Conservation (phyloP, 176 grass and related monocot species). For the Thinopyrum elongatum region DNA sequence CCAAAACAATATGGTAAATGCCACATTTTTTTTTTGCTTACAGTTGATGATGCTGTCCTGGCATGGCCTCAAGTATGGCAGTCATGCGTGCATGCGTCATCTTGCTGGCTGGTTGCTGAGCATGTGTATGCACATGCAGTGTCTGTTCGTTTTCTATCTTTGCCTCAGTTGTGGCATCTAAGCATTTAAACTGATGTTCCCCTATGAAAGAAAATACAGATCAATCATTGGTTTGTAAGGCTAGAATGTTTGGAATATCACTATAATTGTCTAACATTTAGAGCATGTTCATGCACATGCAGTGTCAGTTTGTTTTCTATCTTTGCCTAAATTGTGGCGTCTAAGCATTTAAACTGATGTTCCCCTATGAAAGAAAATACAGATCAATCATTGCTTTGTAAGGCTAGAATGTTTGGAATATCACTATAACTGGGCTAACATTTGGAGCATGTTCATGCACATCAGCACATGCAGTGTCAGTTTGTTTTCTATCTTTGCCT, state of each 20-base stretch:
- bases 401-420: no score
- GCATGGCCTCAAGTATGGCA: neutral
- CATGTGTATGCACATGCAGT: conserved; percentile 36
- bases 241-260: neutral
- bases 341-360: no score
- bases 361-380: no score
- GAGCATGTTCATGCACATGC: no score
- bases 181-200: neutral
- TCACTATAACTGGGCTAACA: neutral
- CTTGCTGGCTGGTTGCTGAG: neutral
- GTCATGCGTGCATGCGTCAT: neutral
- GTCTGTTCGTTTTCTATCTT: conserved; percentile 4
- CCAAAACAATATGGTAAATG: neutral
- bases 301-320: no score
- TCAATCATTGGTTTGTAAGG: neutral
- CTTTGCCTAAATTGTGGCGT: no score
- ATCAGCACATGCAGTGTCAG: neutral
- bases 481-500: conserved; percentile 11
- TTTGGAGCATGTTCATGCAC: conserved; percentile 18
- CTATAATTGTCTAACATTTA: no score
- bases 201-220: conserved; percentile 10
- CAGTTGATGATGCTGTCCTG: neutral
- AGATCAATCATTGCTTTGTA: no score
- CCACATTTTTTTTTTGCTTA: neutral
- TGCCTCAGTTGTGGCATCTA: neutral